Conservation (phyloP, 306 rosid genomes). For the Prunus mume region DNA sequence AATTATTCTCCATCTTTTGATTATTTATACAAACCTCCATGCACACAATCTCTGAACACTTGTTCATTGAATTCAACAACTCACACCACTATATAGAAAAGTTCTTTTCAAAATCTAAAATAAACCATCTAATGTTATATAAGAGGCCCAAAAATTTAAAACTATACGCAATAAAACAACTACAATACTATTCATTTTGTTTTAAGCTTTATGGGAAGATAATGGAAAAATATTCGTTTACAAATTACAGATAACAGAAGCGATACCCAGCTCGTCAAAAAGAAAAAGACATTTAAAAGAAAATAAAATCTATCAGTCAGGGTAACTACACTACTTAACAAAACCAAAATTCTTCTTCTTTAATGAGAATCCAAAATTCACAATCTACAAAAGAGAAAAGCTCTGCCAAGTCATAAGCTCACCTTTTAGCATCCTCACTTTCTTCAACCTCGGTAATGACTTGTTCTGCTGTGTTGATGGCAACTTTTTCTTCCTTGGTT, state of each 20-base stretch:
- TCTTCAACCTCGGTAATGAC: conserved; percentile 9
- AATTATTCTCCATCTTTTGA: neutral
- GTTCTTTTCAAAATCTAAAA: no score
- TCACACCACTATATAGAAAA: neutral
- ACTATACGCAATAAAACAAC: neutral
- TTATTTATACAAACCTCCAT: neutral
- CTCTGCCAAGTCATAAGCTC: neutral
- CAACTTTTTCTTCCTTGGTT: conserved; percentile 19
- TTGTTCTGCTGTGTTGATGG: conserved; percentile 18
- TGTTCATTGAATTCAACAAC: neutral
- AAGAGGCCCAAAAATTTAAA: neutral
- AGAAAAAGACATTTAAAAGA: neutral
- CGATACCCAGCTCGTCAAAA: neutral
- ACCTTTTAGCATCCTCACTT: conserved; percentile 43
- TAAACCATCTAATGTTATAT: neutral
- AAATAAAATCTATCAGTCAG: no score
- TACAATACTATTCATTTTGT: neutral
- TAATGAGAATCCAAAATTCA: neutral
- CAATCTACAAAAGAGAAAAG: neutral
- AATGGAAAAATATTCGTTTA: neutral
- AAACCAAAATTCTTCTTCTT: neutral
- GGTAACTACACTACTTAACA: no score
- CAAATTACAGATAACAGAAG: neutral
- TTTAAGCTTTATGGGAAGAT: neutral
- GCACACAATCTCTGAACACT: neutral